Base-by-base conservation (phyloP, 1,284 basidiomycete genomes). In the Sporisorium sorghi region DNA sequence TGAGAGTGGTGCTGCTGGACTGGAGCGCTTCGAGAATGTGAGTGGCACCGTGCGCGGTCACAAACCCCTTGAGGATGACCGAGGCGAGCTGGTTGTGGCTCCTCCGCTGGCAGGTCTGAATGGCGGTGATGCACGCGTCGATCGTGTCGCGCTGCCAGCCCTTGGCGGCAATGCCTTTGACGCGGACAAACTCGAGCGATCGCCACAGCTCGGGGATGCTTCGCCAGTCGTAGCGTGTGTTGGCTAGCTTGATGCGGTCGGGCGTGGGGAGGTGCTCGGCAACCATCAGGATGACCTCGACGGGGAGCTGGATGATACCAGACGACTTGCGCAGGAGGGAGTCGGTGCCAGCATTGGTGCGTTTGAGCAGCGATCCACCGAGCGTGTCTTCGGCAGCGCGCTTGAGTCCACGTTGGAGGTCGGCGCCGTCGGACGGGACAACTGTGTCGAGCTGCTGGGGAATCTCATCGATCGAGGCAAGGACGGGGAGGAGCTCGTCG, bases 21-120 rank as follows among this genome's bases (percentile, higher is more conserved):
- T 8, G 32, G 2, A 62, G 33, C 5, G 42, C 48, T 2, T 62
- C 53, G 10, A 56, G 39, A 15, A 62, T 47, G 2, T 42, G 32
- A 0, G 26, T 40, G 1, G 50, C 46, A 3, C 10, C 17, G 14
- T 15, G 17, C 1, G 33, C 7, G 9, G 39, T 42, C 28, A 62
- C 1, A 17, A 23, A 56, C n/a, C 60, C 60, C 24, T 62, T 37
- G 33, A 62, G 60, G 0, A 44, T 26, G n/a, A 62, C 60, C 15
- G 39, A 32, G 32, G 60, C 14, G 10, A 62, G 17, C 14, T 33
- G n/a, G 42, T 32, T 40, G 32, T 46, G 60, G 12, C 53, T 56
- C n/a, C 60, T 47, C 23, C 60, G 60, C 33, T 56, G 60, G 26
- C 60, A 62, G 26, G 48, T 62, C 26, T 62, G 47, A 19, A 62